Evolutionary conservation across 257 asterid species (phyloP).

Genomic region (Anisodus tanguticus): DNA sequence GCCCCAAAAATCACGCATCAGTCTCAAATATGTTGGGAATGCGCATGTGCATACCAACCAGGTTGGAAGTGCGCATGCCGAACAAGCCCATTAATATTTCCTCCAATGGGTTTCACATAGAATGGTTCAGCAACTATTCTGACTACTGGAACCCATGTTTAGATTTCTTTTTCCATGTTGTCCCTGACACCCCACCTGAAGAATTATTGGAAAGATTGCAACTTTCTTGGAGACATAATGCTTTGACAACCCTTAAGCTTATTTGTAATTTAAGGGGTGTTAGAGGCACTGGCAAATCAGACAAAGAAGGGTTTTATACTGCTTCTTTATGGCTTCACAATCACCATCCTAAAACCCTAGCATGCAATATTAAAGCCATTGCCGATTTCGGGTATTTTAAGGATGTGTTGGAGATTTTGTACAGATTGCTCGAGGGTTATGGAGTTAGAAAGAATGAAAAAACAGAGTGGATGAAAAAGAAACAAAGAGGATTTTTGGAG

Average conservation of each 20-base stretch:
- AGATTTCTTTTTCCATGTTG: conserved; percentile 41
- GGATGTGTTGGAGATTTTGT: conserved; percentile 43
- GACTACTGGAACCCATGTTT: conserved; percentile 34
- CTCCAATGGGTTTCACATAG: conserved; percentile 14
- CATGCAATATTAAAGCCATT: conserved; percentile 33
- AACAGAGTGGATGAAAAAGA: not conserved
- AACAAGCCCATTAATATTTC: not conserved
- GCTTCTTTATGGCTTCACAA: conserved; percentile 36
- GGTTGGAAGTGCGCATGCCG: not conserved
- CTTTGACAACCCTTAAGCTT: conserved; percentile 32
- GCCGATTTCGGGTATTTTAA: conserved; percentile 42
- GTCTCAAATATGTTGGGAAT: not conserved
- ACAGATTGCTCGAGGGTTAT: conserved; percentile 41
- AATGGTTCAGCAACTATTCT: conserved; percentile 19
- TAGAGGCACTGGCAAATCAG: too few relatives aligned
- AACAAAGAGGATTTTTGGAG: conserved; percentile 24
- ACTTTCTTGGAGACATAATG: conserved; percentile 37
- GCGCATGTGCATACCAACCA: not conserved
- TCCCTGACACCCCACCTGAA: conserved; percentile 36
- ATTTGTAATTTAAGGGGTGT: too few relatives aligned
- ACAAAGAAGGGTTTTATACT: conserved; percentile 33
- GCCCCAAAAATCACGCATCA: too few relatives aligned
- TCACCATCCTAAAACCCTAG: conserved; percentile 34
- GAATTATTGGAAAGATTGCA: conserved; percentile 19
- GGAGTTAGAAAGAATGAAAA: conserved; percentile 25